Conservation (phyloP, 768 basidiomycete species). For the Psilocybe subaeruginosa region DNA sequence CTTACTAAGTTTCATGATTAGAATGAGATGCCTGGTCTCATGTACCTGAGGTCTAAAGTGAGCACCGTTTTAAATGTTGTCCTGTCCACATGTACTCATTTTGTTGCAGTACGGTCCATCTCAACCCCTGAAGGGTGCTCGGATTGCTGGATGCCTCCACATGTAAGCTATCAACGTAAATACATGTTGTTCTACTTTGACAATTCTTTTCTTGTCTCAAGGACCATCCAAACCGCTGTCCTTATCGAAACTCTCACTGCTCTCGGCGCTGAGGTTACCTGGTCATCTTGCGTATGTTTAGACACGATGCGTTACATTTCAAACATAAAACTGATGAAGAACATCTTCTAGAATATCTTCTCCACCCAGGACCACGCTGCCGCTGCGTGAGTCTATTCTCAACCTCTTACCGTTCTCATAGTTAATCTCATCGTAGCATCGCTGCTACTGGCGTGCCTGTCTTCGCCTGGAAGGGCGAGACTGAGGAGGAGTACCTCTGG, state of each 20-base stretch:
- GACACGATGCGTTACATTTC: neutral
- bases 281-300: slow-evolving; percentile 91
- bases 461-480: slow-evolving; percentile 99
- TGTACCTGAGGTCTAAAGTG: slow-evolving; percentile 90
- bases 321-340: slow-evolving; percentile 4
- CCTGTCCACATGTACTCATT: slow-evolving; percentile 21
- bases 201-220: slow-evolving; percentile 30
- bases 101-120: slow-evolving; percentile 65
- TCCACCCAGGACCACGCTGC: slow-evolving; percentile 99
- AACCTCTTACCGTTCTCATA: neutral
- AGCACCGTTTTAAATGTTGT: slow-evolving; percentile 12
- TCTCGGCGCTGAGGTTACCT: slow-evolving; percentile 96
- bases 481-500: slow-evolving; percentile 98
- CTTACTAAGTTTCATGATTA: slow-evolving; percentile 31
- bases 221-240: slow-evolving; percentile 98
- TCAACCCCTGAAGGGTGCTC: slow-evolving; percentile 91
- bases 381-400: slow-evolving; percentile 71
- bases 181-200: slow-evolving; percentile 9
- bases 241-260: slow-evolving; percentile 97
- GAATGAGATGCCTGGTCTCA: slow-evolving; percentile 96
- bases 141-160: slow-evolving; percentile 97
- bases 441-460: slow-evolving; percentile 98
- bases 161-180: slow-evolving; percentile 57
- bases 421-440: slow-evolving; percentile 53
- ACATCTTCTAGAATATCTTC: slow-evolving; percentile 83